Evolutionary conservation across 2,329 filamentous ascomycete species (phyloP).

Genomic region (Fusarium algeriense): DNA sequence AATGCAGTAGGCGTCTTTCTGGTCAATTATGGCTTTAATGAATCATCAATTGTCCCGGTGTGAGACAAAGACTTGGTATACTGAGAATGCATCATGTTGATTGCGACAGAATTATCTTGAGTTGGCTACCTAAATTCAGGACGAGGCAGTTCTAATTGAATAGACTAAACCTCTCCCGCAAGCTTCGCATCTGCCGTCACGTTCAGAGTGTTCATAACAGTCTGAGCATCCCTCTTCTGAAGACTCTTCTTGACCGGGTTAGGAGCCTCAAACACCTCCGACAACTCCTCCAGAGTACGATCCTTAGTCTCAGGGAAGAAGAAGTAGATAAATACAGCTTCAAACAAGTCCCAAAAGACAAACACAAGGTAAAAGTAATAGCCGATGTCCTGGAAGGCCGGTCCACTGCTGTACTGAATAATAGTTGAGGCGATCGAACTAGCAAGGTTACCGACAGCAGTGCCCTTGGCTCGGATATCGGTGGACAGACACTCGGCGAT

Average conservation of each 20-base stretch:
- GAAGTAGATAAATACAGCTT: constrained; percentile 61
- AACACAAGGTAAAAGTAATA: constrained; percentile 62
- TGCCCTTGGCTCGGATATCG: constrained; percentile 60
- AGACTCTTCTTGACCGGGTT: constrained; percentile 61
- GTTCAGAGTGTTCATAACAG: constrained; percentile 58
- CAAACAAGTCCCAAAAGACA: constrained; percentile 60
- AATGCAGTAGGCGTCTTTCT: too few relatives aligned
- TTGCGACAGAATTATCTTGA: background rate
- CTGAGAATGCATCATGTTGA: background rate
- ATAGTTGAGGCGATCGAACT: constrained; percentile 54
- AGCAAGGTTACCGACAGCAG: constrained; percentile 57
- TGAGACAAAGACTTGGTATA: background rate
- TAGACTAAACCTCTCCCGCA: constrained; percentile 12
- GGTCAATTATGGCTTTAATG: accelerated
- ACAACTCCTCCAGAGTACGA: constrained; percentile 65
- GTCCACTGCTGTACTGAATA: constrained; percentile 59
- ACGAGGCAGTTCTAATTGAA: background rate
- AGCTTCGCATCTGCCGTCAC: constrained; percentile 48
- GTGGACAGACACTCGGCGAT: constrained; percentile 62
- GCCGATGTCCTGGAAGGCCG: constrained; percentile 57
- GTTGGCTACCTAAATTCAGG: background rate
- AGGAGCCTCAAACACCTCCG: constrained; percentile 61
- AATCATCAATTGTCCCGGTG: background rate
- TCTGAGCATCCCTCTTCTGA: constrained; percentile 57
- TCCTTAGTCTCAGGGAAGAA: constrained; percentile 63